A percentile compares a stretch with the other conserved stretches of the same genome.
Conservation (phyloP, 2,329 filamentous ascomycete species). For the Cercospora zeae-maydis region DNA sequence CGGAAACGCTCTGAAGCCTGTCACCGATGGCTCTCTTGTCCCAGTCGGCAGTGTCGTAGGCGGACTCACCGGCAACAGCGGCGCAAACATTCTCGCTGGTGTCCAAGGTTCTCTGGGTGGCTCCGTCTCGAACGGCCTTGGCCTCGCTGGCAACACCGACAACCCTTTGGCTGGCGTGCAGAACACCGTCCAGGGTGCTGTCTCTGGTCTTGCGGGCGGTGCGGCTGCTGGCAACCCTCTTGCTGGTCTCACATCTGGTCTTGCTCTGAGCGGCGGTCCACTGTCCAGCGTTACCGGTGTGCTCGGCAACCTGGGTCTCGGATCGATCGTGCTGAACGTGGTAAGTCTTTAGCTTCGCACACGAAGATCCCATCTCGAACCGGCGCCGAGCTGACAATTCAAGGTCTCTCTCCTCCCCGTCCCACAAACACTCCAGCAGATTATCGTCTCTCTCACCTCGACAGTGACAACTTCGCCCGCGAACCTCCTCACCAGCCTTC, state of each 20-base stretch:
- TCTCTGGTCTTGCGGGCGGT: constrained; percentile 6
- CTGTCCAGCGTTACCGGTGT: constrained; percentile 9
- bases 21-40: constrained; percentile 1
- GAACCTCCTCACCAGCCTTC: constrained; percentile 9
- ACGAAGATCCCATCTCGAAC: background rate
- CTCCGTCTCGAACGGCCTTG: background rate
- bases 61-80: constrained; percentile 1
- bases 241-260: background rate
- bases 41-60: background rate
- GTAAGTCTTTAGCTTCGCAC: background rate
- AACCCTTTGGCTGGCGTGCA: background rate
- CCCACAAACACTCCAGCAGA: constrained; percentile 6
- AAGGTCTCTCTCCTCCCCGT: constrained; percentile 15
- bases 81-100: constrained; percentile 1
- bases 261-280: constrained; percentile 2
- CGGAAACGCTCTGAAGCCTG: background rate
- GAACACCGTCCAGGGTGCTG: constrained; percentile 5
- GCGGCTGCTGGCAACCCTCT: background rate
- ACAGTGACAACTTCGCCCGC: constrained; percentile 7
- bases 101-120: background rate
- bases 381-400: background rate
- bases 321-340: constrained; percentile 14
- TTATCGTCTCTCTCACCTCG: constrained; percentile 9
- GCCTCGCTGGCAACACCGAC: background rate
- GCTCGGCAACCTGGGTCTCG: constrained; percentile 10